These are phyloP conservation scores for Boletus subcaerulescens DNA, from an alignment of 768 basidiomycete genomes.

Conservation along the genomic window DNA sequence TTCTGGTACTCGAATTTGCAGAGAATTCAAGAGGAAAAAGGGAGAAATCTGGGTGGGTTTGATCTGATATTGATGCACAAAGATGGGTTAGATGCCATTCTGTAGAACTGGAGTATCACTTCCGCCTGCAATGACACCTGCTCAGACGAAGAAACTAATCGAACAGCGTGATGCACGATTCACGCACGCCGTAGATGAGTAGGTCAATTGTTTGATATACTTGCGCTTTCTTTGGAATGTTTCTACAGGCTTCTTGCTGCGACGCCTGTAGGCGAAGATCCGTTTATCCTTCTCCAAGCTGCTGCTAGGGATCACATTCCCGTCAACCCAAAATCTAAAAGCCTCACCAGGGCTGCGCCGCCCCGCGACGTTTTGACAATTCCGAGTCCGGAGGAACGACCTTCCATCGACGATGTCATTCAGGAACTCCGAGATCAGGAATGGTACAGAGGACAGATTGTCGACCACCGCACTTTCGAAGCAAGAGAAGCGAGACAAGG, in stretches of 20 bases:
- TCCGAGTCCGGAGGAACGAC: conserved; percentile 50
- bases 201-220: conserved; percentile 12
- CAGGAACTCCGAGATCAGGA: conserved; percentile 52
- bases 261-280: conserved; percentile 50
- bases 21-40: conserved; percentile 40
- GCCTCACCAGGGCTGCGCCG: background rate
- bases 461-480: conserved; percentile 49
- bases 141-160: conserved; percentile 65
- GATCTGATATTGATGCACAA: background rate
- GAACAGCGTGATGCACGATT: conserved; percentile 69
- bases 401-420: conserved; percentile 56
- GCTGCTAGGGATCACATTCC: conserved; percentile 74
- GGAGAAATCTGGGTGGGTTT: conserved; percentile 26
- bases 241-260: conserved; percentile 55
- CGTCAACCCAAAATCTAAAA: conserved; percentile 44
- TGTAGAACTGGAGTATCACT: conserved; percentile 20
- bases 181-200: conserved; percentile 67
- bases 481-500: conserved; percentile 54
- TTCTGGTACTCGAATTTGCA: conserved; percentile 50
- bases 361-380: conserved; percentile 18
- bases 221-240: background rate
- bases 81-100: background rate
- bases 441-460: conserved; percentile 74
- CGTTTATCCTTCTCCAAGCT: conserved; percentile 57
- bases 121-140: conserved; percentile 45